phyloP scores from a whole-genome alignment of 2,329 filamentous ascomycete genomes.

The Paracamarosporium sp. region DNA sequence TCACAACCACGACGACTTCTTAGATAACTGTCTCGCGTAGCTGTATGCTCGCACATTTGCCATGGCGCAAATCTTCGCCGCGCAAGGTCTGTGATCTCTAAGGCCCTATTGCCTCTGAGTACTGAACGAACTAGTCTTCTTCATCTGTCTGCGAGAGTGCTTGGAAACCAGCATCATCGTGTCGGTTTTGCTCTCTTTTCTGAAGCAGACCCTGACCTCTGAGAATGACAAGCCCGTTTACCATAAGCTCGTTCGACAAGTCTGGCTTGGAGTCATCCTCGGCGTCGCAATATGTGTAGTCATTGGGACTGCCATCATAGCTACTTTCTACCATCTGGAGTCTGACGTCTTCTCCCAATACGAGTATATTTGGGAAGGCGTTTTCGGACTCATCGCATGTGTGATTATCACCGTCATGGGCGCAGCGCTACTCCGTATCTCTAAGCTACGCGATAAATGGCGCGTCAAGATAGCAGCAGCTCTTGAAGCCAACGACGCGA shows the following conservation, averaged over 20 bases:
- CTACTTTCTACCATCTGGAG: slow-evolving; percentile 68
- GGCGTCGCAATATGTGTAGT: slow-evolving; percentile 70
- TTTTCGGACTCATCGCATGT: slow-evolving; percentile 75
- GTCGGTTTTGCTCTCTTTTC: slow-evolving; percentile 80
- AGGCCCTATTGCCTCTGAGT: background rate
- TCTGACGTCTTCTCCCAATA: slow-evolving; percentile 57
- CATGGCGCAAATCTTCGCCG: background rate
- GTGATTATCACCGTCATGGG: slow-evolving; percentile 85
- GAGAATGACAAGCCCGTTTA: slow-evolving; percentile 67
- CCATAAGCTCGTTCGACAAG: slow-evolving; percentile 72
- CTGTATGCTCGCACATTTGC: background rate
- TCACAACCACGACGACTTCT: background rate
- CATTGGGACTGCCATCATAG: slow-evolving; percentile 71
- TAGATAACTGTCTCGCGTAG: background rate
- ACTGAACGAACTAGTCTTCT: slow-evolving; percentile 67
- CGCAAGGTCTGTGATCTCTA: background rate
- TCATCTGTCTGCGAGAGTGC: slow-evolving; percentile 86
- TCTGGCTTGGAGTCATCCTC: slow-evolving; percentile 70
- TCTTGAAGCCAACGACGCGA: slow-evolving; percentile 62
- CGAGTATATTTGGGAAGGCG: slow-evolving; percentile 82
- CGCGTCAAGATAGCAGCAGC: slow-evolving; percentile 77
- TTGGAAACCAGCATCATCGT: slow-evolving; percentile 85
- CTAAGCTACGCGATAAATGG: slow-evolving; percentile 88
- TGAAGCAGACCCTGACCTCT: slow-evolving; percentile 79
- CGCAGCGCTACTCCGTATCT: slow-evolving; percentile 78